Base-by-base conservation (phyloP, 805 yeast genomes). In the Teunomyces kruisii region DNA sequence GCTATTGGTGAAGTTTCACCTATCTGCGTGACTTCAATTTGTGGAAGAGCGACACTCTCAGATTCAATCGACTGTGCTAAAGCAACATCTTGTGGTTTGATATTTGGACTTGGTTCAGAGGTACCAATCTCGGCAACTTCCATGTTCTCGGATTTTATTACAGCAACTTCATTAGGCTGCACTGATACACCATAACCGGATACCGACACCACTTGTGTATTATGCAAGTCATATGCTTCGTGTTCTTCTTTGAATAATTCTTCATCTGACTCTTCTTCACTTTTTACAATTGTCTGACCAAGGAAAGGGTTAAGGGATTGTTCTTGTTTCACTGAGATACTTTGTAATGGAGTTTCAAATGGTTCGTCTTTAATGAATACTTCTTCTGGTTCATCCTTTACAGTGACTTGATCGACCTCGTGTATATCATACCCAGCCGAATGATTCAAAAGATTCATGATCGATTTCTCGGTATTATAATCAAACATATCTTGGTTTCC, bases 381-480 rank as follows among this genome's bases (percentile, higher is more conserved):
- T n/a, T 14, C 31, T 7, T 19, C 10, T 24, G 40, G 39, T 27
- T 46, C 49, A 7, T 19, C 33, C 17, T 47, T 40, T 12, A 44
- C 38, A 13, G 19, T 17, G n/a, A 17, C 29, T 3, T 29, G 32
- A n/a, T 12, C n/a, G 2, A 26, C 33, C n/a, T 41, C 48, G 27
- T 45, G 40, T 12, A 45, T 26, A 38, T 45, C 45, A 9, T 37
- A 29, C 9, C 41, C 14, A 9, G 49, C 32, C 2, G 59, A 52
- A 19, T 62, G 57, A 22, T 63, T 57, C 35, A 72, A 57, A 28
- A 72, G 54, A 46, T 68, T 66, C 67, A 72, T 59, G 4, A 70
- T 72, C 1, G 76, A 67, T 46, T 66, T 66, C 51, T 72, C 75
- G 2, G 72, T 63, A 41, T 55, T 63, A 49, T 65, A 65, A 50